Conservation (phyloP, 2,329 filamentous ascomycete species). For the Cladobotryum mycophilum region DNA sequence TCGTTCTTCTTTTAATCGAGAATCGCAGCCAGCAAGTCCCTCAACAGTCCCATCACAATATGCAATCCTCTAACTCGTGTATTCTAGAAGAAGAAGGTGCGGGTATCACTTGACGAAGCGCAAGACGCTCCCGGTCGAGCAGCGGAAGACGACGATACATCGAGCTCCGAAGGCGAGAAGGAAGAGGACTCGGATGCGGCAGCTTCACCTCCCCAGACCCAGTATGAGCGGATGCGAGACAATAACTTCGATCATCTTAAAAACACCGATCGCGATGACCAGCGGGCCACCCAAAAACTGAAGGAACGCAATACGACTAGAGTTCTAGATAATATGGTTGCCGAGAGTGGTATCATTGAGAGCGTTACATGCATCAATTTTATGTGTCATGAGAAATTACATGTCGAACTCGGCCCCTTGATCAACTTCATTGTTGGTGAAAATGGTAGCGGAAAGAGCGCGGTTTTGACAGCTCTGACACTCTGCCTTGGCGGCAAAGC, state of each 20-base stretch:
- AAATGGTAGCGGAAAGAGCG: conserved; percentile 97
- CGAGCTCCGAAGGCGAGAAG: conserved; percentile 26
- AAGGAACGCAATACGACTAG: conserved; percentile 38
- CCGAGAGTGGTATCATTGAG: conserved; percentile 82
- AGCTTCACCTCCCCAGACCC: conserved; percentile 43
- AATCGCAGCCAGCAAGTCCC: conserved; percentile 17
- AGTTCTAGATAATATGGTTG: conserved; percentile 63
- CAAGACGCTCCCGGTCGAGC: conserved; percentile 1
- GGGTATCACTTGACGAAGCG: conserved; percentile 24
- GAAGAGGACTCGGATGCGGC: conserved; percentile 22
- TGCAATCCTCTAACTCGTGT: conserved; percentile 19
- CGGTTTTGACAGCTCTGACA: conserved; percentile 85
- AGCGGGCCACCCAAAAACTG: conserved; percentile 59
- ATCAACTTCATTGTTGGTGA: conserved; percentile 98
- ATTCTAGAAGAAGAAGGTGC: conserved; percentile 27
- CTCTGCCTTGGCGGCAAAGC: conserved; percentile 94
- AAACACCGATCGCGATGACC: conserved; percentile 53
- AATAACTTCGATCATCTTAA: conserved; percentile 52
- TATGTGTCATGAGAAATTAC: conserved; percentile 85
- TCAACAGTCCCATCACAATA: not conserved
- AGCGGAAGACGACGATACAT: conserved; percentile 12
- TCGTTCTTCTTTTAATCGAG: conserved; percentile 34
- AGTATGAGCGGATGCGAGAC: conserved; percentile 58
- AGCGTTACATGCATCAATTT: conserved; percentile 85
- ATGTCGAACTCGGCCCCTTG: conserved; percentile 79